Evolutionary conservation across 257 asterid genomes (phyloP).

Genomic region (Jaltomata sinuosa): DNA sequence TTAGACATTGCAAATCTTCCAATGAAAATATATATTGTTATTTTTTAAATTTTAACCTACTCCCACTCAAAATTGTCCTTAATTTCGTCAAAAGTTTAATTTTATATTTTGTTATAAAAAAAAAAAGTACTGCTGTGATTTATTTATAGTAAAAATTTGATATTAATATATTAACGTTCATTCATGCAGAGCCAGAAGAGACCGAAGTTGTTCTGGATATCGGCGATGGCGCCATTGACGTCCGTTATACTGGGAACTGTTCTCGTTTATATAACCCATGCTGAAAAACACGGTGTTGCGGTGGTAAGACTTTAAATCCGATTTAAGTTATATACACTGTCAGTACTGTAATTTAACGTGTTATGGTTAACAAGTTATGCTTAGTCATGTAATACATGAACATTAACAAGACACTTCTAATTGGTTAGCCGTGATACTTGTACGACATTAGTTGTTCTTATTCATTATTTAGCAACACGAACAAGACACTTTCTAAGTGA

Average conservation of each 20-base stretch:
- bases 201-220: constrained; percentile 75
- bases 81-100: not conserved
- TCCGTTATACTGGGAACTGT: constrained; percentile 72
- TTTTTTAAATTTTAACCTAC: not conserved
- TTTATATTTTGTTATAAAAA: not conserved
- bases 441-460: not conserved
- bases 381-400: no score
- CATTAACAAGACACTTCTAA: not conserved
- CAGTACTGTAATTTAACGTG: not conserved
- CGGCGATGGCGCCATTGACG: constrained; percentile 89
- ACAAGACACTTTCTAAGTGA: not conserved
- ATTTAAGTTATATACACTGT: not conserved
- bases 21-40: no score
- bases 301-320: constrained; percentile 42
- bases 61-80: not conserved
- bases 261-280: constrained; percentile 77
- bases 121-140: not conserved
- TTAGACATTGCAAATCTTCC: no score
- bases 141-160: not conserved
- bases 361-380: not conserved
- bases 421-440: not conserved
- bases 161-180: not conserved
- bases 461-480: not conserved
- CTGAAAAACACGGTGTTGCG: constrained; percentile 84
- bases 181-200: constrained; percentile 71